Conservation (phyloP, 805 yeast species). For the Wickerhamiella sergipiensis region DNA sequence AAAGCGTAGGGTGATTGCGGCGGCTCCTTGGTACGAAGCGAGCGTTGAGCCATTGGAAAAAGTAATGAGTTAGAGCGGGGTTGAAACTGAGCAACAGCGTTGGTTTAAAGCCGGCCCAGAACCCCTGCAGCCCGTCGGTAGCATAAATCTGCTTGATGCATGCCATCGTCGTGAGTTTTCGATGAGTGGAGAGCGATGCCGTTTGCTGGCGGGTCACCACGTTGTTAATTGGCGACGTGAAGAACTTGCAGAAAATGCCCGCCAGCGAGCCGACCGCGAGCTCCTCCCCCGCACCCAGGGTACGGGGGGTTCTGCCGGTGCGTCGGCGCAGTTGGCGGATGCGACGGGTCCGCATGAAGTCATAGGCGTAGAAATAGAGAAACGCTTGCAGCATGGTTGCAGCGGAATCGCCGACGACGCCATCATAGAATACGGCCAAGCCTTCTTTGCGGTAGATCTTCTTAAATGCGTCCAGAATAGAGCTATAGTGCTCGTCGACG, state of each 20-base stretch:
- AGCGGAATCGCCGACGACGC: constrained; percentile 39
- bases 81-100: constrained; percentile 21
- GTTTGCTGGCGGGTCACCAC: constrained; percentile 22
- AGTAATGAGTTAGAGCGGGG: constrained; percentile 25
- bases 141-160: constrained; percentile 16
- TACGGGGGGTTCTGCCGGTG: constrained; percentile 18
- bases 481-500: constrained; percentile 32
- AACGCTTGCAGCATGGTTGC: constrained; percentile 22
- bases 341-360: constrained; percentile 18
- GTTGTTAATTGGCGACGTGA: constrained; percentile 22
- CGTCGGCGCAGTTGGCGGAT: constrained; percentile 7
- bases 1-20: constrained; percentile 16
- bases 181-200: constrained; percentile 7
- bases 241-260: constrained; percentile 23
- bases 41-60: constrained; percentile 20
- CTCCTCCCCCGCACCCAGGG: constrained; percentile 21
- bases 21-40: constrained; percentile 14
- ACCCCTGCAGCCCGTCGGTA: constrained; percentile 21
- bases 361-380: constrained; percentile 24
- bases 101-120: constrained; percentile 24
- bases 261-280: constrained; percentile 22
- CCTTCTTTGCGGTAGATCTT: constrained; percentile 67
- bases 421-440: constrained; percentile 57
- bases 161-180: not conserved
- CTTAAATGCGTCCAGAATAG: constrained; percentile 60